Conservation (phyloP, 441 rosid genomes). For the Macaranga tanarius region DNA sequence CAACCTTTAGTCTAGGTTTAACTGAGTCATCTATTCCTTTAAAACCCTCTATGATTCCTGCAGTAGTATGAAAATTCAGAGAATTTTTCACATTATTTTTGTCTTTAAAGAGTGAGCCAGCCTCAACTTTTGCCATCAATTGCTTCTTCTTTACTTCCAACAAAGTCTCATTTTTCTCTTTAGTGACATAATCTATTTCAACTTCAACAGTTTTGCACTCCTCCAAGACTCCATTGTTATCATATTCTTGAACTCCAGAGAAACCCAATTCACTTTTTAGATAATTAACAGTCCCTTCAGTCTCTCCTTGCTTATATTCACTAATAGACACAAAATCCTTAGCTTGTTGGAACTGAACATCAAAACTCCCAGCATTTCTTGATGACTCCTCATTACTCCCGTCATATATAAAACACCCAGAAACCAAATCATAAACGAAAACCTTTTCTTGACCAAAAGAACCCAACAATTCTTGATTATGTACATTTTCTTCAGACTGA, state of each 20-base stretch:
- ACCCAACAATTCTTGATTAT: constrained; percentile 15
- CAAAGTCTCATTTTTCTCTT: constrained; percentile 27
- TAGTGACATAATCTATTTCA: constrained; percentile 11
- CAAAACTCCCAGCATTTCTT: constrained; percentile 25
- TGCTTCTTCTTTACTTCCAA: constrained; percentile 61
- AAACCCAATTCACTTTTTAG: constrained; percentile 20
- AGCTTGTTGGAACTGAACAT: constrained; percentile 19
- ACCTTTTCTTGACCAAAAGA: constrained; percentile 28
- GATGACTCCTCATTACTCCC: constrained; percentile 7
- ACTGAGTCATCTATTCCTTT: constrained; percentile 35
- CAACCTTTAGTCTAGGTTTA: constrained; percentile 46
- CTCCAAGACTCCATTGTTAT: background rate
- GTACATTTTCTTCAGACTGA: constrained; percentile 17
- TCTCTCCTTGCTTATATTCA: background rate
- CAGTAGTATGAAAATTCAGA: constrained; percentile 9
- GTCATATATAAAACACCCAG: constrained; percentile 14
- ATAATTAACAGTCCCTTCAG: constrained; percentile 16
- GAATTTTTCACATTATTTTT: constrained; percentile 18
- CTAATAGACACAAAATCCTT: constrained; percentile 13
- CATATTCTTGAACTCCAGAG: constrained; percentile 29
- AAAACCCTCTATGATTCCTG: constrained; percentile 25
- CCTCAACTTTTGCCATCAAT: constrained; percentile 52
- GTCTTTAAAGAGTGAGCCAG: constrained; percentile 42
- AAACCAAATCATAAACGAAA: constrained; percentile 22
- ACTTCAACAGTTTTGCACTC: background rate